A percentile compares a stretch with the other conserved stretches of the same genome.
Evolutionary conservation across 2,329 filamentous ascomycete genomes (phyloP).

Genomic region (Lachnellula hyalina): DNA sequence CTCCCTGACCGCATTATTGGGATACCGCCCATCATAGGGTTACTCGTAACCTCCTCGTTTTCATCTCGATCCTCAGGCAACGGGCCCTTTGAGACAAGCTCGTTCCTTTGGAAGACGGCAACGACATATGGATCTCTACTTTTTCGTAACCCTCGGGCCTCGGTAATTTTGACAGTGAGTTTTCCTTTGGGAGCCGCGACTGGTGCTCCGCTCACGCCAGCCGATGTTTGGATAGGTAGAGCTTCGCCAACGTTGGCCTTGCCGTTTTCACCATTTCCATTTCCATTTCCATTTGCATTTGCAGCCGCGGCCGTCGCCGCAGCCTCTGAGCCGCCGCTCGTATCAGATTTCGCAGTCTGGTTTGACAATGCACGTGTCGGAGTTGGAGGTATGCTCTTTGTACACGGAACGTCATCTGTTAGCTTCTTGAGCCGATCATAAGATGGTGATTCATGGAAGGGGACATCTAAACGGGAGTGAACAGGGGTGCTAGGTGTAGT

Average conservation of each 20-base stretch:
- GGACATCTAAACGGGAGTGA: conserved; percentile 42
- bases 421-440: conserved; percentile 74
- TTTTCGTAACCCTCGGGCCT: conserved; percentile 75
- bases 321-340: conserved; percentile 30
- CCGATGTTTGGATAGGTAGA: conserved; percentile 26
- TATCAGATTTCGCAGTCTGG: conserved; percentile 46
- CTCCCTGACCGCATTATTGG: conserved; percentile 67
- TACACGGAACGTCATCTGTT: conserved; percentile 66
- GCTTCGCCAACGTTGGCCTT: conserved; percentile 29
- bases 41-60: conserved; percentile 50
- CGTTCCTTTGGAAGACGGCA: conserved; percentile 92
- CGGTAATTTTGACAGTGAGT: conserved; percentile 80
- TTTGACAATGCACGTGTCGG: conserved; percentile 75
- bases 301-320: conserved; percentile 28
- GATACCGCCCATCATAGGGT: conserved; percentile 51
- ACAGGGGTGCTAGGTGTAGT: conserved; percentile 49
- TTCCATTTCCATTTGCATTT: conserved; percentile 19
- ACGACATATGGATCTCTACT: conserved; percentile 92
- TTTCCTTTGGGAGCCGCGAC: conserved; percentile 76
- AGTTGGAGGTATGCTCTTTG: conserved; percentile 89
- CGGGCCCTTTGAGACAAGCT: conserved; percentile 87
- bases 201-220: conserved; percentile 45
- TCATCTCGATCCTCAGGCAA: conserved; percentile 56
- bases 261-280: conserved; percentile 38
- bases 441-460: conserved; percentile 52